Conservation (phyloP, 257 asterid genomes). For the Nicotiana undulata region DNA sequence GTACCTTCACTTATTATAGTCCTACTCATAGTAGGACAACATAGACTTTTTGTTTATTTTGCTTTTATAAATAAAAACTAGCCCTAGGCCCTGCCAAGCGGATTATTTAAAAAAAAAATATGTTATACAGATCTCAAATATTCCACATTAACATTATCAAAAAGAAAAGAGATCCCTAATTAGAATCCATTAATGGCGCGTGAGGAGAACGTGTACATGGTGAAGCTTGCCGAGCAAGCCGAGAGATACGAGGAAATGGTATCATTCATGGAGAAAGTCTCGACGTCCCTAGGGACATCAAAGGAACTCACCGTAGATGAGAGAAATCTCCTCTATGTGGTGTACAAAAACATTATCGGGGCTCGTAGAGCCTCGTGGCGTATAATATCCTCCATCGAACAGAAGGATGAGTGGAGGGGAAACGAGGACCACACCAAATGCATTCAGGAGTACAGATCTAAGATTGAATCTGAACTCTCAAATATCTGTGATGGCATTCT, state of each 20-base stretch:
- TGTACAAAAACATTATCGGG: slow-evolving; percentile 25
- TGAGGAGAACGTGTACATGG: slow-evolving; percentile 26
- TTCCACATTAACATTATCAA: fast-evolving
- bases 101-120: too few species aligned
- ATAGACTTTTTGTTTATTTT: too few species aligned
- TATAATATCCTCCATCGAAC: slow-evolving; percentile 24
- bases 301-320: slow-evolving; percentile 24
- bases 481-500: slow-evolving; percentile 17
- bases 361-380: slow-evolving; percentile 31
- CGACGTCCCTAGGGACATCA: slow-evolving; percentile 2
- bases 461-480: slow-evolving; percentile 17
- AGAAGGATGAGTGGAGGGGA: slow-evolving; percentile 23
- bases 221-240: slow-evolving; percentile 28
- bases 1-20: too few species aligned
- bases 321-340: slow-evolving; percentile 22
- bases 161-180: neutral
- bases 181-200: slow-evolving; percentile 37
- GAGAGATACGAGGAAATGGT: slow-evolving; percentile 31
- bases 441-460: slow-evolving; percentile 17
- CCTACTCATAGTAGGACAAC: too few species aligned
- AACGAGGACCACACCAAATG: slow-evolving; percentile 18
- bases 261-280: slow-evolving; percentile 27
- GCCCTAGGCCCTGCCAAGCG: too few species aligned
- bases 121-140: slow-evolving; percentile 4
- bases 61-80: too few species aligned